Base-by-base conservation (phyloP, 2,329 filamentous ascomycete species). In the Pseudogymnoascus sp. region DNA sequence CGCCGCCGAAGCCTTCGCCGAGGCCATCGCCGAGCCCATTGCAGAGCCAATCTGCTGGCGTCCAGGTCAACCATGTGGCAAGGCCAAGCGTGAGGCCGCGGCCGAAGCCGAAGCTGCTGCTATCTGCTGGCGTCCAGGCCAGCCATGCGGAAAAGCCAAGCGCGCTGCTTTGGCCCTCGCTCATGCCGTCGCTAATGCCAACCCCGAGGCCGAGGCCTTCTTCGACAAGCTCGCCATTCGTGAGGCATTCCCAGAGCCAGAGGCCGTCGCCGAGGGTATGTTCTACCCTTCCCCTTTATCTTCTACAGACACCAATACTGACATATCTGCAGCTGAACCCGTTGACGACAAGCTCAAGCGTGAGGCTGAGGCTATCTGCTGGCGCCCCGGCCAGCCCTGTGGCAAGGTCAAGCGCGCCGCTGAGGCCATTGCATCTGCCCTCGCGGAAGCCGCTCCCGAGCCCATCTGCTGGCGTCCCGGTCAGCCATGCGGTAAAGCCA, bases 71-170 rank as follows among this genome's bases (percentile, higher is more conserved):
- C 59, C 37, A 25, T 71, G 70, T 62, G 60, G 52, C 52, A 70
- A 71, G 61, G 61, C 60, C 48, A 71, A 70, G 66, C 68, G 60
- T 58, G 40, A 61, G n/a, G 52, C 52, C 15, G 9, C 25, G 39
- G 58, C 52, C 29, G 7, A 35, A 60, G 35, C 61, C 36, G 55
- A 48, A 2, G 39, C 58, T 15, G 58, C 60, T 21, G 61, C 64
- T 15, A 72, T 72, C 66, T 79, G 78, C 68, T 65, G 72, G 64
- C 69, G 71, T 37, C 71, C 70, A 31, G 77, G 78, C 35, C 71
- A 76, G 66, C 65, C 72, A 25, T 81, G 79, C 75, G 75, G 71
- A 70, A 76, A 77, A 67, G 72, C 73, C 61, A 77, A 76, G 70
- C 77, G 76, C 65, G 74, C 74, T 15, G 74, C 74, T 52, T 72